phyloP scores from a whole-genome alignment of 2,329 filamentous ascomycete genomes.

The Fusarium luffae region DNA sequence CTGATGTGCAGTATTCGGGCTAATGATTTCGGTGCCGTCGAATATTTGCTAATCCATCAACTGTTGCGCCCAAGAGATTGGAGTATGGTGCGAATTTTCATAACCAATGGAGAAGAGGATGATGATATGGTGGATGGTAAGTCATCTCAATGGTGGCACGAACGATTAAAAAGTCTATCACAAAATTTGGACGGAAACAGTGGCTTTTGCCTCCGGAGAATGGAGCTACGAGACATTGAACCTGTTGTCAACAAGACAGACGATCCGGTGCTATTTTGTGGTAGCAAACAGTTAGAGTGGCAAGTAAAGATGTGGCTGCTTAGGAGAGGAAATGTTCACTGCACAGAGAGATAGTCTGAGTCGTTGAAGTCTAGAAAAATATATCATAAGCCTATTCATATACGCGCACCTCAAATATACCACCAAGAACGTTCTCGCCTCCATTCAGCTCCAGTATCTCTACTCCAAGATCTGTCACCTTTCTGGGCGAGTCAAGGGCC shows the following conservation, averaged over 20 bases:
- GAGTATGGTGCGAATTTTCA: neutral
- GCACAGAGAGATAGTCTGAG: constrained; percentile 1
- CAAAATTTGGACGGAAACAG: neutral
- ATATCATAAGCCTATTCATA: neutral
- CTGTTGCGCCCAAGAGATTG: neutral
- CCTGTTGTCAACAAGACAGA: fast-evolving
- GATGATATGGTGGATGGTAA: neutral
- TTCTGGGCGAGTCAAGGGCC: neutral
- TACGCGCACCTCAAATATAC: constrained; percentile 1
- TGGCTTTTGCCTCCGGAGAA: neutral
- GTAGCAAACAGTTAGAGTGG: constrained; percentile 16
- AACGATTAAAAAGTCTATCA: neutral
- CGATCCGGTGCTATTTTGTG: constrained; percentile 1
- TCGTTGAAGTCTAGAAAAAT: fast-evolving
- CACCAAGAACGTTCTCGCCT: neutral
- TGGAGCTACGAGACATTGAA: neutral
- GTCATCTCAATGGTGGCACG: constrained; percentile 1
- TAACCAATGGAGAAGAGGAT: neutral
- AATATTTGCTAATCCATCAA: neutral
- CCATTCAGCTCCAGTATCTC: constrained; percentile 9
- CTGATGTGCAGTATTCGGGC: constrained; percentile 11
- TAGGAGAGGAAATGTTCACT: neutral
- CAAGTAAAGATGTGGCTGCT: constrained; percentile 20
- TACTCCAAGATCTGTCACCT: neutral
- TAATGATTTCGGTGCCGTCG: neutral